Evolutionary conservation across 1,284 basidiomycete genomes (phyloP).

Genomic region (Ustilago xerochloae): DNA sequence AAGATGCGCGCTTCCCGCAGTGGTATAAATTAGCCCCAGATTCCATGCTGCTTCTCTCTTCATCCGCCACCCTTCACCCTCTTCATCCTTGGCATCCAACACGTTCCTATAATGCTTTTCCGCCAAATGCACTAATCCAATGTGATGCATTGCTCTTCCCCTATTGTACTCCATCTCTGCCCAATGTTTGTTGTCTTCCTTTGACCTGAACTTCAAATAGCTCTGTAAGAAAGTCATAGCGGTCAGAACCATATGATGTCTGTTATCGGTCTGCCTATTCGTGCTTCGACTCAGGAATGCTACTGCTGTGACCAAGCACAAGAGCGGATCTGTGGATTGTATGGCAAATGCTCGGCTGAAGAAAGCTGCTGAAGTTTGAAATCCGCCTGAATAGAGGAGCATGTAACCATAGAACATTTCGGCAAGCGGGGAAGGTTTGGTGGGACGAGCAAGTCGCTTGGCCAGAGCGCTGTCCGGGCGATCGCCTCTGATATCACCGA

Average conservation of each 20-base stretch:
- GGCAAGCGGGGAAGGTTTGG: constrained; percentile 72
- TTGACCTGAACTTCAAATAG: constrained; percentile 75
- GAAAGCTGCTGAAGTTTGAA: constrained; percentile 88
- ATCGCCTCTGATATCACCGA: constrained; percentile 19
- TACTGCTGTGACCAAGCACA: constrained; percentile 83
- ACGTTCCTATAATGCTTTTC: constrained; percentile 57
- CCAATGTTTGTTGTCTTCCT: constrained; percentile 69
- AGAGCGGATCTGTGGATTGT: constrained; percentile 82
- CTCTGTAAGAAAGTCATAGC: constrained; percentile 47
- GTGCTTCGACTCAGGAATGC: constrained; percentile 88
- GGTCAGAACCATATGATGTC: constrained; percentile 75
- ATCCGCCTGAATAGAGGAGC: constrained; percentile 84
- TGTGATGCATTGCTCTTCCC: constrained; percentile 87
- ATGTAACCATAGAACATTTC: constrained; percentile 88
- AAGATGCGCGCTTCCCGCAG: constrained; percentile 35
- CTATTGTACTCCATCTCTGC: constrained; percentile 88
- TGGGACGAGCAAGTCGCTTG: constrained; percentile 37
- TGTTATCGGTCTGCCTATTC: constrained; percentile 92
- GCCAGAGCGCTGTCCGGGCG: constrained; percentile 21
- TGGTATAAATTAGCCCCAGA: constrained; percentile 55
- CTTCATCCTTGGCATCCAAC: constrained; percentile 11
- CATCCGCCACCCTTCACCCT: constrained; percentile 14
- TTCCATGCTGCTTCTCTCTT: constrained; percentile 63
- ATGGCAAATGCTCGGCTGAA: constrained; percentile 87
- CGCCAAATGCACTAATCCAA: constrained; percentile 69